Evolutionary conservation across 495 filamentous ascomycete species (phyloP), one percentile per base, ranked within the genome.

Genomic region (Penicillium longicatenatum): DNA sequence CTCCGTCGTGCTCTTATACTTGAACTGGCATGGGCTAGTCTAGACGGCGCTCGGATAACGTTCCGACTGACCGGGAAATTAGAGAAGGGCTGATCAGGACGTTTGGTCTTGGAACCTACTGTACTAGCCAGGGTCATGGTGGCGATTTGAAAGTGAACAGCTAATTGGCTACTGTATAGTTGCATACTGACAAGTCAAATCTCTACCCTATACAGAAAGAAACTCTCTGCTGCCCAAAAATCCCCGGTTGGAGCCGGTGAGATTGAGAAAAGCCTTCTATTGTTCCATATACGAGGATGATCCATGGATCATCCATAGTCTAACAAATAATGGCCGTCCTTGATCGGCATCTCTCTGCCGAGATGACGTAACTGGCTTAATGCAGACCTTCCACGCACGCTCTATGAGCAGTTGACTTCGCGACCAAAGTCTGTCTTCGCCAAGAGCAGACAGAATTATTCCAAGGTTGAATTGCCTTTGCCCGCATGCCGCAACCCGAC

Each of bases 351-450:
- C 50, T 51, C 47, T 9, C 17, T 64, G 35, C 64, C 65, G 62
- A 62, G 51, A 68, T 68, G 65, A 68, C 65, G 65, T 68, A 65
- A 53, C 46, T 24, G 41, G 21, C 35, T 48, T 31, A 22, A 30
- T 30, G 10, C 29, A 30, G 1, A 4, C 30, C 48, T 9, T 39
- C 37, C 37, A 39, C 14, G 14, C 6, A 5, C 16, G n/a, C 37
- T 39, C 37, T 16, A 39, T 39, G 37, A 39, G 14, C 37, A 39
- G 16, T 39, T 39, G 37, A 39, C 37, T 39, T 16, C 3, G 37
- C 16, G 37, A 39, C 2, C 5, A 39, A n/a, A 39, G 37, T 17
- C 5, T 6, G 14, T 39, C 14, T 39, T 17, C 4, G 37, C 37
- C 37, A 39, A 39, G 37, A 39, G 37, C 37, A 14, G 4, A 39